Conservation (phyloP, 2,329 filamentous ascomycete genomes). For the Cercospora zeina region DNA sequence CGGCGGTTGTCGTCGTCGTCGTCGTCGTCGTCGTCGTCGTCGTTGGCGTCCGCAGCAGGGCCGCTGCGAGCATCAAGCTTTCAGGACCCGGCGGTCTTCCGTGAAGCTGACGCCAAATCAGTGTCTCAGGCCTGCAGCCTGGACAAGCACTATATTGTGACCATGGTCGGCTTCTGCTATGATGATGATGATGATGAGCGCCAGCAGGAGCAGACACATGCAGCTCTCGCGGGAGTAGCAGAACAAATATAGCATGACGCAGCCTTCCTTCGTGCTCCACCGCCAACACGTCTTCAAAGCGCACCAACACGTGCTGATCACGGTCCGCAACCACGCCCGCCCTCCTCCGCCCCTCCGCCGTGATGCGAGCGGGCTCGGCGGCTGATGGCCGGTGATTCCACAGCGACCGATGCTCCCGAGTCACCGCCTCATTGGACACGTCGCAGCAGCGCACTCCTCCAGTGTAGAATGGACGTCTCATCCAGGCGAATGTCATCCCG, state of each 20-base stretch:
- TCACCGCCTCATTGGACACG: slow-evolving; percentile 4
- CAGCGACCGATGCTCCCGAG: not conserved
- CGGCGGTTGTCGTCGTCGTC: no score
- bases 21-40: not conserved
- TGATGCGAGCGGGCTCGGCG: not conserved
- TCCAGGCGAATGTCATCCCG: no score
- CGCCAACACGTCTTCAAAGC: not conserved
- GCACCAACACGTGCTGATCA: not conserved
- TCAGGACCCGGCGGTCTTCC: not conserved
- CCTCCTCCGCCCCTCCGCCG: not conserved
- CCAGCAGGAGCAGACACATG: no score
- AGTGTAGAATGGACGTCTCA: not conserved
- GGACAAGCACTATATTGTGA: not conserved
- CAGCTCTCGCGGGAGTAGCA: not conserved
- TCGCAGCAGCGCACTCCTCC: not conserved
- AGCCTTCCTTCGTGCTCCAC: not conserved
- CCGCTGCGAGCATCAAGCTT: not conserved
- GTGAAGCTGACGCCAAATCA: not conserved
- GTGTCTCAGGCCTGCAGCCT: not conserved
- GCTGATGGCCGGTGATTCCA: not conserved
- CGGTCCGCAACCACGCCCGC: not conserved
- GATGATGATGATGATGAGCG: no score
- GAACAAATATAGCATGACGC: slow-evolving; percentile 5
- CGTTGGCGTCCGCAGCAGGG: not conserved
- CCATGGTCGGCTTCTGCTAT: not conserved